Conservation (phyloP, 805 yeast genomes). For the Cyberlindnera samutprakarnensis region DNA sequence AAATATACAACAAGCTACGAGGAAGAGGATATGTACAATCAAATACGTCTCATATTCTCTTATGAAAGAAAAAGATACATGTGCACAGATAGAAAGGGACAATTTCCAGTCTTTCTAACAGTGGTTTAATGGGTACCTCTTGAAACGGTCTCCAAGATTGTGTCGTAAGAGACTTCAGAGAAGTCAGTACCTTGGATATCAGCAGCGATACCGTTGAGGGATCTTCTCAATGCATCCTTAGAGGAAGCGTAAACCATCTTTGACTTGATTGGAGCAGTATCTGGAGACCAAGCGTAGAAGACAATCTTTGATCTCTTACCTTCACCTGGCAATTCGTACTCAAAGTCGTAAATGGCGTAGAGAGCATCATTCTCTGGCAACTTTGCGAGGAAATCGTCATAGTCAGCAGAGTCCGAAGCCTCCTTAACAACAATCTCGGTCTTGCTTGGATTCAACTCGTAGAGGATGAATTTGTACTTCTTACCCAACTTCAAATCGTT, state of each 20-base stretch:
- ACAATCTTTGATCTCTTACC: slow-evolving; percentile 83
- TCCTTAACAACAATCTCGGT: slow-evolving; percentile 87
- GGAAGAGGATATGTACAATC: no score
- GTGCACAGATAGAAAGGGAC: no score
- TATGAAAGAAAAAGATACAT: no score
- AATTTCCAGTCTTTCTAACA: no score
- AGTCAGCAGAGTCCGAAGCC: slow-evolving; percentile 66
- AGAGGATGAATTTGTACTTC: slow-evolving; percentile 78
- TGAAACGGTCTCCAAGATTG: slow-evolving; percentile 84
- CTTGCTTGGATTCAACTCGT: slow-evolving; percentile 72
- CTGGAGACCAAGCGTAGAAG: slow-evolving; percentile 92
- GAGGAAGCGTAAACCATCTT: slow-evolving; percentile 99
- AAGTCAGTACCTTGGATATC: slow-evolving; percentile 98
- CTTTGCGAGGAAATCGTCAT: slow-evolving; percentile 80
- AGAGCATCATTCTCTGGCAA: slow-evolving; percentile 95
- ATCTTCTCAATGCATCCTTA: slow-evolving; percentile 95
- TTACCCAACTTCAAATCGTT: slow-evolving; percentile 93
- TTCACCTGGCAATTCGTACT: slow-evolving; percentile 83
- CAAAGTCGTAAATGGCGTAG: slow-evolving; percentile 95
- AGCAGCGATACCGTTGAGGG: slow-evolving; percentile 88
- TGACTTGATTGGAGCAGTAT: slow-evolving; percentile 88
- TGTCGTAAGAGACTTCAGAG: slow-evolving; percentile 92
- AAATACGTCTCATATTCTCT: no score
- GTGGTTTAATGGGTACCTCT: slow-evolving; percentile 29
- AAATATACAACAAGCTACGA: no score